These are phyloP conservation scores for Lasiosphaeria ovina DNA, from an alignment of 495 filamentous ascomycete genomes.

Conservation along the genomic window DNA sequence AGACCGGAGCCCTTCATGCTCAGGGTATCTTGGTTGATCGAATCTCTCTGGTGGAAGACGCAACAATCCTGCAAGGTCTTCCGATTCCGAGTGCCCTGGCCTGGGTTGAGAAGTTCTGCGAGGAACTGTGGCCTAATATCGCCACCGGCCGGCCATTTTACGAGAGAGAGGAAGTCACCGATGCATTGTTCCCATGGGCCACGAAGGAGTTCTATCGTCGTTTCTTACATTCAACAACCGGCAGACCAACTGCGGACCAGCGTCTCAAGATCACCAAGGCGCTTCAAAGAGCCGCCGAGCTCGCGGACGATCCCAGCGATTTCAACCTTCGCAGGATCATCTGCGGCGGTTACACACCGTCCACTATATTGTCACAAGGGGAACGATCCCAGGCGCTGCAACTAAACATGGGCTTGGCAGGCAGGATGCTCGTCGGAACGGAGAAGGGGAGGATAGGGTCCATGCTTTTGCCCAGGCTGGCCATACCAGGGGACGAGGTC, in stretches of 20 bases:
- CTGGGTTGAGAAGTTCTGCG: background rate
- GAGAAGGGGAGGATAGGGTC: background rate
- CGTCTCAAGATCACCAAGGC: background rate
- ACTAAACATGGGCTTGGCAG: background rate
- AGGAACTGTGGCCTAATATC: background rate
- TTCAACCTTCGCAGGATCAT: background rate
- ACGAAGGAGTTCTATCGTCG: background rate
- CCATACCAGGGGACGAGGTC: background rate
- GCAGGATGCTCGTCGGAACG: background rate
- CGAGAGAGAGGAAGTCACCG: background rate
- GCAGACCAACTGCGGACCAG: background rate
- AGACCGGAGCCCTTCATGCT: background rate
- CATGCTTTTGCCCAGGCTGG: background rate
- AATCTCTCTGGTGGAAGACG: background rate
- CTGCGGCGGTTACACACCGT: background rate
- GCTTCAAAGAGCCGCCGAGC: background rate
- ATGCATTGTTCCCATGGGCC: background rate
- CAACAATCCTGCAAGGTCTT: background rate
- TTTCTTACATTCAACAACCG: background rate
- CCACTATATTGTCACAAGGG: background rate
- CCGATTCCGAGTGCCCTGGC: background rate
- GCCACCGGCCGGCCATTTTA: background rate
- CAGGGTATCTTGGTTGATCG: background rate
- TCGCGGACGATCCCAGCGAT: background rate
- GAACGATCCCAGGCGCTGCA: background rate